Conservation (phyloP, 208 protist genomes). For the Tetramitus jugosus region DNA sequence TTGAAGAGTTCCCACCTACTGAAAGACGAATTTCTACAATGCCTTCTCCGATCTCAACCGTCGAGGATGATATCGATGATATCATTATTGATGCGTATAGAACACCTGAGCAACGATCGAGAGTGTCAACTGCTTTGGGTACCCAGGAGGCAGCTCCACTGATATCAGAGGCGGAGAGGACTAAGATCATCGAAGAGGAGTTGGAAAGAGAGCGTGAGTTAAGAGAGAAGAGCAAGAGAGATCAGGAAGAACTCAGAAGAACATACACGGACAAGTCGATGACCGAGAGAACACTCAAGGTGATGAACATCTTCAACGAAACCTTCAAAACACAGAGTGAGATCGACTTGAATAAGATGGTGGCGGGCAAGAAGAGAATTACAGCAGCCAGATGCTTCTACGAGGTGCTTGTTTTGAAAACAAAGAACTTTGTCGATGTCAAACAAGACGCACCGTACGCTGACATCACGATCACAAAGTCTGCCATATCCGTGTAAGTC, state of each 20-base stretch:
- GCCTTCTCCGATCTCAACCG: neutral
- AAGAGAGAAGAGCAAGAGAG: no score
- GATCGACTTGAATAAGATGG: neutral
- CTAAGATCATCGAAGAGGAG: neutral
- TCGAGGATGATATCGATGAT: neutral
- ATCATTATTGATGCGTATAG: no score
- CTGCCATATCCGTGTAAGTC: neutral
- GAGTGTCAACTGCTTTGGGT: neutral
- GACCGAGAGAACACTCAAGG: neutral
- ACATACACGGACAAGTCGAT: neutral
- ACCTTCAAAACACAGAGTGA: neutral
- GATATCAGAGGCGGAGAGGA: neutral
- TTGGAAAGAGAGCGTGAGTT: no score
- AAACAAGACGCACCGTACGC: neutral
- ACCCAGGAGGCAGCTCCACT: neutral
- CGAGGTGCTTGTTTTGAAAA: neutral
- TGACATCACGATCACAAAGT: neutral
- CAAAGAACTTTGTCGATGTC: neutral
- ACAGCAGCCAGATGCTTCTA: constrained; percentile 12
- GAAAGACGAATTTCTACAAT: neutral
- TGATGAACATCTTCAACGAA: neutral
- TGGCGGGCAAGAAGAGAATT: neutral
- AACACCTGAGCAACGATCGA: neutral
- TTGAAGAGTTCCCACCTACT: neutral
- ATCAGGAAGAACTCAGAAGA: neutral